phyloP scores from a whole-genome alignment of 495 filamentous ascomycete genomes.

The Cenococcum geophilum region DNA sequence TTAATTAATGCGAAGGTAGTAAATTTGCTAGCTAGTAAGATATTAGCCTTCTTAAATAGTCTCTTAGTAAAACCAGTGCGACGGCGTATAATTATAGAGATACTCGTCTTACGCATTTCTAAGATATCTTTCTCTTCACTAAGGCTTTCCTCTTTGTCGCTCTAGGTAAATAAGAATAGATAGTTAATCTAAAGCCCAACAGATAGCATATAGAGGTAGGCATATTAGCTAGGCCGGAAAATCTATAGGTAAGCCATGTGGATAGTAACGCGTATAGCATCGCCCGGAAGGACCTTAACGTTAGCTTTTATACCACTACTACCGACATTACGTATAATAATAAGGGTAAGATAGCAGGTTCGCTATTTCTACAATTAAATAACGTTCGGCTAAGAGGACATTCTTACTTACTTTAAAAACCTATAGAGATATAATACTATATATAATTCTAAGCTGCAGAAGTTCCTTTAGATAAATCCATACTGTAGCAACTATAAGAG shows the following conservation, averaged over 20 bases:
- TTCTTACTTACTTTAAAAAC: too few relatives aligned
- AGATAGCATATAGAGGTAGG: constrained; percentile 74
- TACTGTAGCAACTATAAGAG: constrained; percentile 54
- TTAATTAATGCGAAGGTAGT: too few relatives aligned
- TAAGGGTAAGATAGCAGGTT: constrained; percentile 52
- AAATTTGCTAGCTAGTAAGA: too few relatives aligned
- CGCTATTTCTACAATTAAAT: too few relatives aligned
- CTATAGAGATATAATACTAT: too few relatives aligned
- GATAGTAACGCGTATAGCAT: constrained; percentile 80
- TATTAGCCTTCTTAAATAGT: too few relatives aligned
- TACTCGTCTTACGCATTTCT: too few relatives aligned
- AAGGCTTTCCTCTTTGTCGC: constrained; percentile 39
- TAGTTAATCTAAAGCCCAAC: constrained; percentile 79
- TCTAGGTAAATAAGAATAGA: constrained; percentile 91
- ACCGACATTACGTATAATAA: constrained; percentile 66
- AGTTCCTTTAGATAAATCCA: constrained; percentile 66
- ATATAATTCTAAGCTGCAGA: constrained; percentile 56
- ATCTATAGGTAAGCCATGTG: constrained; percentile 67
- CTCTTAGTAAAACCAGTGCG: too few relatives aligned
- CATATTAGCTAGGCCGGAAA: constrained; percentile 78
- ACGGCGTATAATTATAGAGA: too few relatives aligned
- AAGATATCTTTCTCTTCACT: constrained; percentile 39
- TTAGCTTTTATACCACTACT: constrained; percentile 60
- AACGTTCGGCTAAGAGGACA: too few relatives aligned
- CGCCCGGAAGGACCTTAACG: constrained; percentile 70